phyloP scores from a whole-genome alignment of 345 rosid species.

The Murraya paniculata region DNA sequence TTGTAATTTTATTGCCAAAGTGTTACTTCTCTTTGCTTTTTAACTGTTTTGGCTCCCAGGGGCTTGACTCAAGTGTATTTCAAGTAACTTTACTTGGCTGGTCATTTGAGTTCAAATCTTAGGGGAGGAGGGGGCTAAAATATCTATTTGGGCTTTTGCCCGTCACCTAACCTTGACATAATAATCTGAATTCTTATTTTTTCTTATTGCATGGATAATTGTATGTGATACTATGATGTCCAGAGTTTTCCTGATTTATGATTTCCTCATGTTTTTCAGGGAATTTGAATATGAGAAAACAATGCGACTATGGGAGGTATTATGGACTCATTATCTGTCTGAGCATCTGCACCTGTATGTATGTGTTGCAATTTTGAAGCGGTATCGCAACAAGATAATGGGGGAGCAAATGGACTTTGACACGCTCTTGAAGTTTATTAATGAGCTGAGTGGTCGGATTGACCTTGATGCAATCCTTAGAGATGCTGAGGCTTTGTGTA shows the following conservation, averaged over 20 bases:
- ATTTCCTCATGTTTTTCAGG: constrained; percentile 37
- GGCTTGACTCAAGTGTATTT: too few species aligned
- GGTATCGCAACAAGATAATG: constrained; percentile 74
- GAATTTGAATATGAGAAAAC: constrained; percentile 80
- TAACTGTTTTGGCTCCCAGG: background rate
- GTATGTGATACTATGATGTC: background rate
- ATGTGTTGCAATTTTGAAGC: constrained; percentile 90
- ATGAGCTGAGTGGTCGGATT: constrained; percentile 81
- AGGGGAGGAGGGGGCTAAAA: too few species aligned
- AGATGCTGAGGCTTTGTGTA: constrained; percentile 94
- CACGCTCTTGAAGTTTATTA: constrained; percentile 88
- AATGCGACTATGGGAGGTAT: constrained; percentile 88
- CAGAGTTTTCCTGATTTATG: constrained; percentile 1
- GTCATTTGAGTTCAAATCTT: too few species aligned
- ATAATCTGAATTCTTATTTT: background rate
- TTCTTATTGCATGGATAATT: background rate
- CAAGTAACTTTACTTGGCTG: too few species aligned
- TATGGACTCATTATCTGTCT: constrained; percentile 83
- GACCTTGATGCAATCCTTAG: constrained; percentile 67
- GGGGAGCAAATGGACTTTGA: constrained; percentile 97
- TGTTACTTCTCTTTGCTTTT: background rate
- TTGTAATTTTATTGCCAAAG: background rate
- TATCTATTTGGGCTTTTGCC: too few species aligned
- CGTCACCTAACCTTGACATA: background rate
- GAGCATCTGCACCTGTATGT: constrained; percentile 90